Percentiles rank a stretch among this genome's conserved stretches.
These are phyloP conservation scores for Silene vulgaris DNA, from an alignment of 179 eudicot species.

Conservation along the genomic window DNA sequence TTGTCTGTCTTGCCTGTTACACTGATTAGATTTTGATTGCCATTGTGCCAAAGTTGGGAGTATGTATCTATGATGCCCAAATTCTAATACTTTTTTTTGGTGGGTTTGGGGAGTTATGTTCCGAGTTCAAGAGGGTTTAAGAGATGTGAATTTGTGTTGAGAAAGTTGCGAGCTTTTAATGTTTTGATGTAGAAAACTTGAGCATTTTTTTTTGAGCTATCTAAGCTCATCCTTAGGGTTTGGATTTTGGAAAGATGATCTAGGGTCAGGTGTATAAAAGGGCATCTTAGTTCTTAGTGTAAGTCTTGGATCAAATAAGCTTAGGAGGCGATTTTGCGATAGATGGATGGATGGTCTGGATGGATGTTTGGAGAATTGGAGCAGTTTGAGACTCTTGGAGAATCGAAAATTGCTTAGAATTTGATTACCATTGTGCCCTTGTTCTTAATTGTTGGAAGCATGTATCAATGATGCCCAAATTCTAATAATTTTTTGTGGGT, in stretches of 20 bases:
- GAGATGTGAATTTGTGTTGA: background rate
- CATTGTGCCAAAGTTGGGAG: background rate
- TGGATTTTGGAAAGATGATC: no score
- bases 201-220: no score
- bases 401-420: no score
- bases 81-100: background rate
- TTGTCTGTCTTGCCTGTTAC: background rate
- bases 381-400: no score
- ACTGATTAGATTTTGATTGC: background rate
- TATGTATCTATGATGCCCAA: background rate
- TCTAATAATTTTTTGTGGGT: background rate
- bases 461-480: background rate
- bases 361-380: no score
- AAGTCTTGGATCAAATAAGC: no score
- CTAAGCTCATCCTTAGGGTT: no score
- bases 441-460: background rate
- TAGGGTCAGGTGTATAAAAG: no score
- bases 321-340: no score
- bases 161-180: constrained; percentile 3
- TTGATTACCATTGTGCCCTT: background rate
- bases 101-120: background rate
- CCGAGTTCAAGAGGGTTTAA: background rate
- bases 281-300: no score
- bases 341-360: no score
- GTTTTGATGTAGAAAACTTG: background rate